phyloP scores from a whole-genome alignment of 176 grass and related monocot genomes.

The Raddia guianensis region DNA sequence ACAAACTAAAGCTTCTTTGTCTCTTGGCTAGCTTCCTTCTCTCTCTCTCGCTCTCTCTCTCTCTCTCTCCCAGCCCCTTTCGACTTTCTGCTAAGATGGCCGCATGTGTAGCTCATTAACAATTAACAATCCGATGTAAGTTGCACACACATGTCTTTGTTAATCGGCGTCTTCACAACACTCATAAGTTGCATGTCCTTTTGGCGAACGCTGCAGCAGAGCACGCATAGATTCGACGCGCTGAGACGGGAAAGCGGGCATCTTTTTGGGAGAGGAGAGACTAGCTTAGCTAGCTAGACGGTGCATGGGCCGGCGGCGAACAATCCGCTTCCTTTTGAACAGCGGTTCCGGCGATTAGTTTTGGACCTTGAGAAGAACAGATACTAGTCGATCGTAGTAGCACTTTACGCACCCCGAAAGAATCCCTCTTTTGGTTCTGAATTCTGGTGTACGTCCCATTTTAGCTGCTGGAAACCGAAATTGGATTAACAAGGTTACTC shows the following conservation, averaged over 20 bases:
- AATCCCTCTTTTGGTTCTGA: no score
- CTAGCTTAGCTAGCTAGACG: slow-evolving; percentile 11
- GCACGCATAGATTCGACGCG: slow-evolving; percentile 49
- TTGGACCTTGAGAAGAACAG: slow-evolving; percentile 31
- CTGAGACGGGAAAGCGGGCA: slow-evolving; percentile 32
- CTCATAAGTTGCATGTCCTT: slow-evolving; percentile 39
- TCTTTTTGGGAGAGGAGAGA: slow-evolving; percentile 28
- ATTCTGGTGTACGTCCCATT: no score
- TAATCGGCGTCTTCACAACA: slow-evolving; percentile 41
- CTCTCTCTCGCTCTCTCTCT: slow-evolving; percentile 2
- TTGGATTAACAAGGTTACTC: no score
- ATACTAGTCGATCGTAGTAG: neutral
- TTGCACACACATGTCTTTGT: slow-evolving; percentile 48
- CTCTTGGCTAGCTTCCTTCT: slow-evolving; percentile 41
- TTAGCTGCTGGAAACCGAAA: no score
- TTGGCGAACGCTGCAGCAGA: slow-evolving; percentile 43
- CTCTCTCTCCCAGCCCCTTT: slow-evolving; percentile 6
- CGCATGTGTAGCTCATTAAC: slow-evolving; percentile 57
- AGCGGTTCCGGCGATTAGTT: slow-evolving; percentile 42
- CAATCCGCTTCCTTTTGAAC: slow-evolving; percentile 44
- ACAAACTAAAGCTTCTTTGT: slow-evolving; percentile 39
- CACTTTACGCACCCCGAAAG: neutral
- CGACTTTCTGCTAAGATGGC: slow-evolving; percentile 63
- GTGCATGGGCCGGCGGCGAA: slow-evolving; percentile 42
- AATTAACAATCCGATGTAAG: slow-evolving; percentile 46